phyloP scores from a whole-genome alignment of 108 stramenopile genomes.

The Conticribra weissflogii region DNA sequence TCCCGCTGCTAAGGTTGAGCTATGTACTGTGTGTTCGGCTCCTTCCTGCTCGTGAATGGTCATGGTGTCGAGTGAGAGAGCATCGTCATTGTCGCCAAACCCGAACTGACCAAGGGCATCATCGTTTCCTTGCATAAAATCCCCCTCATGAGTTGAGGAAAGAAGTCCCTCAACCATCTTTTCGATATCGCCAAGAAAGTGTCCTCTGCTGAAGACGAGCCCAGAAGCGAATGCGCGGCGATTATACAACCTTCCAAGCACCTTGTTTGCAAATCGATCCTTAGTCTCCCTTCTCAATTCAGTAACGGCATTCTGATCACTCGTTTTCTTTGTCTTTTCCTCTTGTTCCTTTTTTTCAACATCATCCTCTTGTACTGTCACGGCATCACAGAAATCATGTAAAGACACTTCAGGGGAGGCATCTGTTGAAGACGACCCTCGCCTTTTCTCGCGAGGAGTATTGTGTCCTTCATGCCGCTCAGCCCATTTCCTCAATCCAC shows the following conservation, averaged over 20 bases:
- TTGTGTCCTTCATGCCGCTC: conserved; percentile 53
- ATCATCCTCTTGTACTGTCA: conserved; percentile 32
- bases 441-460: conserved; percentile 18
- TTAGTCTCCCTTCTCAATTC: conserved; percentile 59
- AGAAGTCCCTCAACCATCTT: conserved; percentile 85
- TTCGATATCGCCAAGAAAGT: conserved; percentile 87
- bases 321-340: conserved; percentile 1
- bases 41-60: conserved; percentile 64
- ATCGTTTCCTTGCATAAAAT: conserved; percentile 5
- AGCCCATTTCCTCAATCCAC: conserved; percentile 67
- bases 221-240: conserved; percentile 81
- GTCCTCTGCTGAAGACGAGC: conserved; percentile 84
- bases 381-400: conserved; percentile 31
- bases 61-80: conserved; percentile 38
- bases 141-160: conserved; percentile 40
- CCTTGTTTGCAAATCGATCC: conserved; percentile 82
- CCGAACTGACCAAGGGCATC: conserved; percentile 30
- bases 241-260: conserved; percentile 76
- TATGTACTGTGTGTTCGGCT: conserved; percentile 62
- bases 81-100: conserved; percentile 56
- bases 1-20: conserved; percentile 84
- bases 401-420: conserved; percentile 43
- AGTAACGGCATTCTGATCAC: conserved; percentile 1
- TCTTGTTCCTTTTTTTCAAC: conserved; percentile 14
- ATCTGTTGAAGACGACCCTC: conserved; percentile 34